Base-by-base conservation (phyloP, 805 yeast genomes). In the Torulaspora microellipsoides region DNA sequence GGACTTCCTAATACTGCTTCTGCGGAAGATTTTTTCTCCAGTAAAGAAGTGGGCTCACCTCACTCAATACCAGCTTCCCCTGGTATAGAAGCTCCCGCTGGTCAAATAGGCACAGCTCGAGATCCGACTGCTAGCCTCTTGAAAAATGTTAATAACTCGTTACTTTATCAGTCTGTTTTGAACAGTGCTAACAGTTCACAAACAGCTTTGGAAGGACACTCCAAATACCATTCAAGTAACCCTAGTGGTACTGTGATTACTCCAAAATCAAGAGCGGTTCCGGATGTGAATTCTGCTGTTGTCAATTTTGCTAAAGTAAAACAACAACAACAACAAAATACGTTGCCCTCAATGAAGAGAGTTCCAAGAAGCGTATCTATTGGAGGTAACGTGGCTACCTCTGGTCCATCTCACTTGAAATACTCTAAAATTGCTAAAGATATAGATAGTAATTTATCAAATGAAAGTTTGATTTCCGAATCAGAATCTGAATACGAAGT, bases 1-100 rank as follows among this genome's bases (percentile, higher is more conserved):
- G 48, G 51, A 43, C 42, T 55, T 41, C 32, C 61, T n/a, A 42
- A 47, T 25, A 50, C 52, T n/a, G 60, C 65, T 9, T 71, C 82
- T 1, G 77, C 75, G 1, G 78, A 77, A 51, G 81, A 77, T 34
- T 77, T 78, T 53, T 78, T 80, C 54, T 69, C 70, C 44, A 62
- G 65, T 38, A 54, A 10, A 38, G 56, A 12, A 31, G 45, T 47
- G 38, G 17, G 45, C 34, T 43, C 48, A 31, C 38, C 47, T 27
- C 25, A 33, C 32, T 51, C 52, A 29, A 31, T 42, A 5, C 41
- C 51, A 7, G 48, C 45, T 9, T 44, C 51, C n/a, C 55, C 55
- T 11, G 48, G 41, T 20, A 33, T 46, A 14, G 52, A 49, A 11
- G 34, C 45, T 4, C 34, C 43, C 28, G 29, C 31, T 14, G 23